Conservation (phyloP, 1,284 basidiomycete genomes). For the Irpex lacteus region DNA sequence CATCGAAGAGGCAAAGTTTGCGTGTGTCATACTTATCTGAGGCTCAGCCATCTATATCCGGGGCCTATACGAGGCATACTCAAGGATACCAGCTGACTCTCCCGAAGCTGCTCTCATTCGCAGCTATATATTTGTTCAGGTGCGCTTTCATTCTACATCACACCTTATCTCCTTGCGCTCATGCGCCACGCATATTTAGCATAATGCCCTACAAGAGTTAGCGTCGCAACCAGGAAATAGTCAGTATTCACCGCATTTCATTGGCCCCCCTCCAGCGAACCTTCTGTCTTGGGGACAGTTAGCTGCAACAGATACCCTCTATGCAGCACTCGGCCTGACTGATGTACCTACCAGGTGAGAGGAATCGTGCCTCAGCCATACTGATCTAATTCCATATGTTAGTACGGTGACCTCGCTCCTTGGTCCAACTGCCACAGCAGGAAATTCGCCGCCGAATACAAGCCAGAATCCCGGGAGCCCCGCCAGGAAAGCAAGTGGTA, state of each 20-base stretch:
- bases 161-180: too few species aligned
- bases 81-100: neutral
- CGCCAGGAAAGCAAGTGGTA: neutral
- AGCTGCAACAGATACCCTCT: neutral
- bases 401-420: too few species aligned
- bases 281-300: neutral
- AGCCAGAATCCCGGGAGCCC: too few species aligned
- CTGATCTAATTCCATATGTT: too few species aligned
- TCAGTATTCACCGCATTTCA: neutral
- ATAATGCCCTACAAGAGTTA: neutral
- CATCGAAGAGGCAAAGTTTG: neutral
- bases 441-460: too few species aligned
- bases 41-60: neutral
- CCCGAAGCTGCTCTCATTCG: neutral
- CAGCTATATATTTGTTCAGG: neutral
- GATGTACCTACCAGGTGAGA: neutral
- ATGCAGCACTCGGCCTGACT: neutral
- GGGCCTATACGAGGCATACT: neutral
- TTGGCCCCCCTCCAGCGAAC: neutral
- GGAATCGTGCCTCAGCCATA: too few species aligned
- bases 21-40: neutral
- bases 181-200: neutral
- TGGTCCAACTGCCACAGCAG: too few species aligned
- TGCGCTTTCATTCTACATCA: neutral
- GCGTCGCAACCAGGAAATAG: neutral